phyloP scores from a whole-genome alignment of 768 basidiomycete genomes.

The Mrakia blollopis region DNA sequence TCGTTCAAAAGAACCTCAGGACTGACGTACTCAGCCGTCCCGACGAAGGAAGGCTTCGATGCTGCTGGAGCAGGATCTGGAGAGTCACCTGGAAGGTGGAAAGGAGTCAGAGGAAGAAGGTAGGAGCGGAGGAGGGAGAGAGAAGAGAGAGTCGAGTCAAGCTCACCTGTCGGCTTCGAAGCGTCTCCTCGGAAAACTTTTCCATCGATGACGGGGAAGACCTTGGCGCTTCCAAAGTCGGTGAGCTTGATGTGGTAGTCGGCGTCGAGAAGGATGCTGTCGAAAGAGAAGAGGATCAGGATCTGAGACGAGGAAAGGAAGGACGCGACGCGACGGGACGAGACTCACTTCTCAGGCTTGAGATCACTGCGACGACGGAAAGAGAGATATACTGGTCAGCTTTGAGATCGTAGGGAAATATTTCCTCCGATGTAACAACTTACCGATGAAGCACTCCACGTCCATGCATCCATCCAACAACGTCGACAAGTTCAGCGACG shows the following conservation, averaged over 20 bases:
- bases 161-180: constrained; percentile 3
- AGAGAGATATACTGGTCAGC: not conserved
- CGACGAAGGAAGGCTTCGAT: constrained; percentile 68
- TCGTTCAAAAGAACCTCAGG: constrained; percentile 73
- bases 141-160: no score
- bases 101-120: constrained; percentile 1
- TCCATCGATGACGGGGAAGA: constrained; percentile 37
- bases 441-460: constrained; percentile 83
- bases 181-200: constrained; percentile 23
- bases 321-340: not conserved
- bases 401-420: not conserved
- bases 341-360: constrained; percentile 48
- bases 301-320: not conserved
- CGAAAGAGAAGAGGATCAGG: constrained; percentile 57
- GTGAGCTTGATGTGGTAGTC: constrained; percentile 87
- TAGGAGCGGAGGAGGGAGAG: no score
- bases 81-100: constrained; percentile 22
- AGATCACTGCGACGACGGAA: constrained; percentile 40
- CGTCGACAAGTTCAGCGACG: constrained; percentile 81
- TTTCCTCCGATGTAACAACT: not conserved
- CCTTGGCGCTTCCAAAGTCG: constrained; percentile 84
- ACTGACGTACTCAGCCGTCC: constrained; percentile 82
- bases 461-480: constrained; percentile 82
- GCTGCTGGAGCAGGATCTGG: constrained; percentile 37
- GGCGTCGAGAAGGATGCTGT: constrained; percentile 84